Evolutionary conservation across 228 moss, liverwort and hornwort genomes (phyloP).

Genomic region (Sphagnum magellanicum): DNA sequence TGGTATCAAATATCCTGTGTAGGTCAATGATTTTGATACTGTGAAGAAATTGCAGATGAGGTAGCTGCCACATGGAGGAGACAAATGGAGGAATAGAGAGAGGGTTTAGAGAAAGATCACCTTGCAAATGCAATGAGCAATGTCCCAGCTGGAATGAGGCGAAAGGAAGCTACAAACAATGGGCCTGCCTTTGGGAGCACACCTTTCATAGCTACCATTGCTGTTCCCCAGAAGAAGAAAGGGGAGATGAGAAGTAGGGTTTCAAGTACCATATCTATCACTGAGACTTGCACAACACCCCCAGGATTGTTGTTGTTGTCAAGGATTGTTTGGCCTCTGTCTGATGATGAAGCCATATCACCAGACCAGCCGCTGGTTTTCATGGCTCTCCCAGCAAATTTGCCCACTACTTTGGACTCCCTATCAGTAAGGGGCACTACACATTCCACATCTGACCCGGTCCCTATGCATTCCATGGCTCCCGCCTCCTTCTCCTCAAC

Average conservation of each 20-base stretch:
- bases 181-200: constrained; percentile 92
- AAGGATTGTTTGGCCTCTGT: not conserved
- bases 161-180: constrained; percentile 84
- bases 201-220: constrained; percentile 99
- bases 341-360: not conserved
- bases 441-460: constrained; percentile 53
- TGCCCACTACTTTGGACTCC: constrained; percentile 11
- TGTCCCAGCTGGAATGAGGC: constrained; percentile 86
- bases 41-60: too few relatives aligned
- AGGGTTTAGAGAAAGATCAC: constrained; percentile 6
- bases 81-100: too few relatives aligned
- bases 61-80: too few relatives aligned
- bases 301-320: not conserved
- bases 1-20: too few relatives aligned
- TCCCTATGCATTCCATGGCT: constrained; percentile 51
- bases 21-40: too few relatives aligned
- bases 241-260: constrained; percentile 78
- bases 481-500: constrained; percentile 2
- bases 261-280: constrained; percentile 42
- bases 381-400: constrained; percentile 26
- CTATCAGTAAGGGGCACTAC: constrained; percentile 21
- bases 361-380: not conserved
- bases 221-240: constrained; percentile 98
- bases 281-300: constrained; percentile 12
- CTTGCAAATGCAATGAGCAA: constrained; percentile 78